A percentile compares a stretch with the other conserved stretches of the same genome.
Evolutionary conservation across 257 asterid genomes (phyloP).

Genomic region (Solanum bukasovii): DNA sequence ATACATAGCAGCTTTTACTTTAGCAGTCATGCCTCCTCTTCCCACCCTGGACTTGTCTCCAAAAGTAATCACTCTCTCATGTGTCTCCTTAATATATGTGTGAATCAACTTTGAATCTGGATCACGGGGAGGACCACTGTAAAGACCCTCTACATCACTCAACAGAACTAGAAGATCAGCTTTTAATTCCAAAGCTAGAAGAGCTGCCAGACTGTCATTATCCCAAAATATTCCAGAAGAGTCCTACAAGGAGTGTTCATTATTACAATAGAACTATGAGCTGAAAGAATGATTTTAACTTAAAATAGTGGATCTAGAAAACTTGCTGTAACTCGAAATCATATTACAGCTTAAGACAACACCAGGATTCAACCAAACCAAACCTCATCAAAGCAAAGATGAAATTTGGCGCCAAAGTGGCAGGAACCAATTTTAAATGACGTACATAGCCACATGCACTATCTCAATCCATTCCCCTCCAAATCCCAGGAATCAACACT

Average conservation of each 20-base stretch:
- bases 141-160: slow-evolving; percentile 84
- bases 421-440: not conserved
- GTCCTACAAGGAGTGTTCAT: slow-evolving; percentile 28
- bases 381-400: not conserved
- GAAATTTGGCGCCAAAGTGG: not conserved
- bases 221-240: slow-evolving; percentile 85
- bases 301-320: not conserved
- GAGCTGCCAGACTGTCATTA: slow-evolving; percentile 73
- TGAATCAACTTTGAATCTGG: slow-evolving; percentile 55
- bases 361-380: not conserved
- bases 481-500: not conserved
- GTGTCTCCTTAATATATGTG: slow-evolving; percentile 52
- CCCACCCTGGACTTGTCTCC: slow-evolving; percentile 92
- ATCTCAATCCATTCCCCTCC: not conserved
- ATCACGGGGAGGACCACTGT: slow-evolving; percentile 74
- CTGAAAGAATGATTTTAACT: not conserved
- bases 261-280: not conserved
- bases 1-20: slow-evolving; percentile 70
- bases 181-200: slow-evolving; percentile 68
- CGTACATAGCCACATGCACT: not conserved
- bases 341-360: not conserved
- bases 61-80: slow-evolving; percentile 47
- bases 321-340: not conserved
- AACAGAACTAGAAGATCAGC: slow-evolving; percentile 73
- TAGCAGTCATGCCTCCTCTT: slow-evolving; percentile 93